phyloP scores from a whole-genome alignment of 2,329 filamentous ascomycete species.

The Alternaria tenuissima region DNA sequence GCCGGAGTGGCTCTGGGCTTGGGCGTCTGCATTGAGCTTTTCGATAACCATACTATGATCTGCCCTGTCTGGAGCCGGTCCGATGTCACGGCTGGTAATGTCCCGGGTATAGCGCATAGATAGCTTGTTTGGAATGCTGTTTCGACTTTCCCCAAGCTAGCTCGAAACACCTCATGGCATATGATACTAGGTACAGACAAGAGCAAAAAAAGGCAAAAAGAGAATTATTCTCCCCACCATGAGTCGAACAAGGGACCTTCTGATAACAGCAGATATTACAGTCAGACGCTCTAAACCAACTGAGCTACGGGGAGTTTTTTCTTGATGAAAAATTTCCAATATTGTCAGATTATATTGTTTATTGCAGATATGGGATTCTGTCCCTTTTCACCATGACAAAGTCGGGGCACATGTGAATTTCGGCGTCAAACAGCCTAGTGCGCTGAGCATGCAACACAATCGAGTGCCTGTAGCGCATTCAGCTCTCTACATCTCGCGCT shows the following conservation, averaged over 20 bases:
- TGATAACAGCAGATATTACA: conserved; percentile 47
- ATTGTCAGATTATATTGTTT: fast-evolving
- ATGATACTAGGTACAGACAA: not conserved
- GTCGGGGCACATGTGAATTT: not conserved
- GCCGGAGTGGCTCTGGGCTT: not conserved
- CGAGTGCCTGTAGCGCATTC: not conserved
- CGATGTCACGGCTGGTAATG: not conserved
- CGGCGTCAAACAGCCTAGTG: not conserved
- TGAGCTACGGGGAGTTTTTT: conserved; percentile 38
- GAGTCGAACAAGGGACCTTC: conserved; percentile 46
- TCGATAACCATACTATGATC: not conserved
- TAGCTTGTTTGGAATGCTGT: not conserved
- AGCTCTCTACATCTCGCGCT: not conserved
- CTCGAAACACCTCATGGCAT: not conserved
- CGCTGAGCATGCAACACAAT: not conserved
- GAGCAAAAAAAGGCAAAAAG: conserved; percentile 12
- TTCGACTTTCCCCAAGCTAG: not conserved
- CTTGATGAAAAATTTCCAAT: conserved; percentile 1
- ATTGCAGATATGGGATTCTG: too few relatives aligned
- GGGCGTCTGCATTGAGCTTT: not conserved
- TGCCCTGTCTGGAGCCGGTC: not conserved
- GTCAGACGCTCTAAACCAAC: conserved; percentile 51
- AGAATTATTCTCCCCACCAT: conserved; percentile 41
- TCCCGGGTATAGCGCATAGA: not conserved
- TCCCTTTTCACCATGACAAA: too few relatives aligned